phyloP scores from a whole-genome alignment of 1,139 yeast species.

The Diutina rugosa region DNA sequence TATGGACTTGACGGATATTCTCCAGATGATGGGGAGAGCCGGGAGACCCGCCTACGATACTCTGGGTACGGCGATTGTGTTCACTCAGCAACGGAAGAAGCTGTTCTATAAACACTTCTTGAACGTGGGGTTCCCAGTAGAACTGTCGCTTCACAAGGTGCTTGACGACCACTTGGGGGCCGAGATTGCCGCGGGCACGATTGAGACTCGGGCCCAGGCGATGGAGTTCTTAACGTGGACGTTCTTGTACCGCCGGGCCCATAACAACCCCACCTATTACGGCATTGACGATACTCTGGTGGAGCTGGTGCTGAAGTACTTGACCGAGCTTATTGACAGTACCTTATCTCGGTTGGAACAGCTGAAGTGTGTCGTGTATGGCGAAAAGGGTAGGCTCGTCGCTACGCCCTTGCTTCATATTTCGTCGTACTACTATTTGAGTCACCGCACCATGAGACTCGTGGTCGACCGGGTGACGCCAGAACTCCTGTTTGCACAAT shows the following conservation, averaged over 20 bases:
- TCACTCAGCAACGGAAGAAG: conserved; percentile 85
- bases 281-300: conserved; percentile 64
- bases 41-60: conserved; percentile 97
- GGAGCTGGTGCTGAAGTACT: conserved; percentile 57
- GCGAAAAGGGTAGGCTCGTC: conserved; percentile 33
- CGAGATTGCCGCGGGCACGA: conserved; percentile 83
- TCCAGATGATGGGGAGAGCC: conserved; percentile 90
- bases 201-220: conserved; percentile 73
- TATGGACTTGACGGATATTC: conserved; percentile 85
- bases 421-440: conserved; percentile 83
- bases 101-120: conserved; percentile 87
- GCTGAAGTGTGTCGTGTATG: conserved; percentile 58
- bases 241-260: conserved; percentile 82
- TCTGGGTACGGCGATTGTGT: conserved; percentile 88
- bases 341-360: conserved; percentile 57
- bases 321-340: conserved; percentile 59
- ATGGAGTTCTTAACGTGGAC: conserved; percentile 93
- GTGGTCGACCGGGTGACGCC: conserved; percentile 40
- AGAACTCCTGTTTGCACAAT: conserved; percentile 49
- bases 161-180: conserved; percentile 95
- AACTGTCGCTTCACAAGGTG: conserved; percentile 85
- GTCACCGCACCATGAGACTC: conserved; percentile 77
- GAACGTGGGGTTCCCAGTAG: conserved; percentile 96
- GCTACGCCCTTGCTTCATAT: conserved; percentile 80
- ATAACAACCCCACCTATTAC: conserved; percentile 90